Percentiles rank a stretch among this genome's conserved stretches.
Conservation (phyloP, 2,329 filamentous ascomycete genomes). For the Aspergillus nomiae region DNA sequence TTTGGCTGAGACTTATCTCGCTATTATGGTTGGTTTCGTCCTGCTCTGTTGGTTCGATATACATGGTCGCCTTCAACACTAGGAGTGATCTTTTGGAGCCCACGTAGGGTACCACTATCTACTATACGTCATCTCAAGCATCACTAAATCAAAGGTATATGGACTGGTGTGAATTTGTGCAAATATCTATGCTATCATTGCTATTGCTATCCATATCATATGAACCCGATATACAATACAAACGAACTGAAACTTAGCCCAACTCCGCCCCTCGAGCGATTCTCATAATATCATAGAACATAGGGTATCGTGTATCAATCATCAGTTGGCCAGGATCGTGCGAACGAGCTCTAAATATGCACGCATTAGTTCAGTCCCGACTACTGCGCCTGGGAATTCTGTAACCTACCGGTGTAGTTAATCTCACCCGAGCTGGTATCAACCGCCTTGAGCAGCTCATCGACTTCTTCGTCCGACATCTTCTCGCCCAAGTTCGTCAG, state of each 20-base stretch:
- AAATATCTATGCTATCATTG: background rate
- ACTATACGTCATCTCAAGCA: background rate
- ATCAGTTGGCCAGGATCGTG: constrained; percentile 81
- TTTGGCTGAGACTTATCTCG: too few relatives aligned
- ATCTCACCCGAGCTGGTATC: constrained; percentile 96
- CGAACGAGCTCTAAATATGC: constrained; percentile 69
- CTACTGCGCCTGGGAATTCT: background rate
- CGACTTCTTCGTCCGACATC: constrained; percentile 98
- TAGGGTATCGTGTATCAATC: constrained; percentile 39
- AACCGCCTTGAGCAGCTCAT: constrained; percentile 97
- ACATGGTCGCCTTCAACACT: background rate
- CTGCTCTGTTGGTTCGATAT: too few relatives aligned
- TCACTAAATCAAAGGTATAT: background rate
- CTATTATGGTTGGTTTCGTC: too few relatives aligned
- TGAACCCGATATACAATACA: constrained; percentile 4
- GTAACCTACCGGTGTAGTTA: constrained; percentile 83
- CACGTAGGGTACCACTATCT: background rate
- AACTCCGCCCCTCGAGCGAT: constrained; percentile 6
- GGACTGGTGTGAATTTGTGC: background rate
- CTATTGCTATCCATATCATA: constrained; percentile 1
- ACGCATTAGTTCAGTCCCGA: background rate
- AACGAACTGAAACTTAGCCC: constrained; percentile 6
- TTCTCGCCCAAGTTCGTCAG: constrained; percentile 98
- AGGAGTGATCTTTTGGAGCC: too few relatives aligned
- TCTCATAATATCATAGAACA: constrained; percentile 22